These are phyloP conservation scores for Pythium rishiriense DNA, from an alignment of 352 stramenopile genomes.

Conservation along the genomic window DNA sequence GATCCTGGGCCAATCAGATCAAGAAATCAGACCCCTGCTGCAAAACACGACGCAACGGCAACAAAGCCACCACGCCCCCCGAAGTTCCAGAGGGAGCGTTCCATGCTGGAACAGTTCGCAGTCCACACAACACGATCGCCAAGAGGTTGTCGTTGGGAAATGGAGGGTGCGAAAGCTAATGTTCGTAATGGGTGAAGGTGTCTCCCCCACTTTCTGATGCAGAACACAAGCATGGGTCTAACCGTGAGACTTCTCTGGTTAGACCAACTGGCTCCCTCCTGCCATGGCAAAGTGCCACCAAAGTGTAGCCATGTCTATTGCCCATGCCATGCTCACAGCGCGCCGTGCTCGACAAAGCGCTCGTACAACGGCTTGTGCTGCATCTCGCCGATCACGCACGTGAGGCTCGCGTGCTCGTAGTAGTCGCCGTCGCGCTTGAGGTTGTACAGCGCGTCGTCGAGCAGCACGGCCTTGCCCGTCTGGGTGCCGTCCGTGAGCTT, in stretches of 20 bases:
- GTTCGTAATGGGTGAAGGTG: not conserved
- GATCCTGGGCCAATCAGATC: conserved; percentile 7
- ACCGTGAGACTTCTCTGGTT: too few relatives aligned
- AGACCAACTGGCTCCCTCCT: too few relatives aligned
- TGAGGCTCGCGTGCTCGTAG: conserved; percentile 75
- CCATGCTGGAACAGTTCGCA: too few relatives aligned
- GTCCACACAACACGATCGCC: not conserved
- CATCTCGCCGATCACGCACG: conserved; percentile 74
- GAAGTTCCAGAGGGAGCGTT: too few relatives aligned
- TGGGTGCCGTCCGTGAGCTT: conserved; percentile 78
- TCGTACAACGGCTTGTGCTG: conserved; percentile 78
- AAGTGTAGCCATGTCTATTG: not conserved
- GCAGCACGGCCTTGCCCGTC: conserved; percentile 78
- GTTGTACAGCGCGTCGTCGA: conserved; percentile 87
- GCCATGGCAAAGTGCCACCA: too few relatives aligned
- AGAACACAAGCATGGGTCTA: too few relatives aligned
- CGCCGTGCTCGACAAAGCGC: conserved; percentile 56
- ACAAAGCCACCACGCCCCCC: too few relatives aligned
- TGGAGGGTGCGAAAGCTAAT: not conserved
- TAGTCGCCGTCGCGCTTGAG: conserved; percentile 57
- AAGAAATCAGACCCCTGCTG: not conserved
- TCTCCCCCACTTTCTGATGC: too few relatives aligned
- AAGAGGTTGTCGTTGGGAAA: not conserved
- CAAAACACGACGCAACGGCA: not conserved
- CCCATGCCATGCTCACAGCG: conserved; percentile 25